Evolutionary conservation across 1,284 basidiomycete species (phyloP), one percentile per base, ranked within the genome.

Genomic region (Dichomitus squalens): DNA sequence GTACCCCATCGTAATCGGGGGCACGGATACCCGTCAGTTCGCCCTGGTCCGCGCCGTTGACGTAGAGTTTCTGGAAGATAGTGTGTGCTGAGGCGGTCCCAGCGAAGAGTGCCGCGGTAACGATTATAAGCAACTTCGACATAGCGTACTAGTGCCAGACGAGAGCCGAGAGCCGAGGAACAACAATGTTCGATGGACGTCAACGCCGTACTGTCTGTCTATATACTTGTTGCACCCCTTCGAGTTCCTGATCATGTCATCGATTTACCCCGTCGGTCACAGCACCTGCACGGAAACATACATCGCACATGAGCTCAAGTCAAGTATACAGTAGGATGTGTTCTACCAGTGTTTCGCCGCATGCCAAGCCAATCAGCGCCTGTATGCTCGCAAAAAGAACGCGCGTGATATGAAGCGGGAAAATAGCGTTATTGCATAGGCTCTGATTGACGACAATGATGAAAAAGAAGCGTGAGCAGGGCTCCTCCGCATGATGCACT

Each of bases 21-120:
- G 75, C 74, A 23, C 76, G 73, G 31, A 76, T 68, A 14, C 73
- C 76, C 52, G 72, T 70, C 4, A 59, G 66, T 27, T 74, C 71
- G 20, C 75, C 75, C 69, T 76, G 74, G 50, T 72, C 69, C 12
- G 74, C 70, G 18, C 75, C 74, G 56, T 76, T 74, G n/a, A 77
- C 72, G 29, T 68, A 69, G 14, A 76, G 43, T 40, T 68, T 69
- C 70, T 76, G 50, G 38, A 76, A 75, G 46, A 76, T 72, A n/a
- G 73, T 75, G 55, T 70, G 69, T 16, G 74, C 70, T 16, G 70
- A 68, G 25, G 62, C 66, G 25, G 66, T 68, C 29, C 66, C 63
- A 2, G 67, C 65, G 8, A 73, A 59, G 33, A 72, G 44, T 14
- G 70, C 55, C 18, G 71, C 49, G 25, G 69, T 60, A 2, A 67